These are phyloP conservation scores for Graphilbum fragrans DNA, from an alignment of 2,329 filamentous ascomycete genomes.

Conservation along the genomic window DNA sequence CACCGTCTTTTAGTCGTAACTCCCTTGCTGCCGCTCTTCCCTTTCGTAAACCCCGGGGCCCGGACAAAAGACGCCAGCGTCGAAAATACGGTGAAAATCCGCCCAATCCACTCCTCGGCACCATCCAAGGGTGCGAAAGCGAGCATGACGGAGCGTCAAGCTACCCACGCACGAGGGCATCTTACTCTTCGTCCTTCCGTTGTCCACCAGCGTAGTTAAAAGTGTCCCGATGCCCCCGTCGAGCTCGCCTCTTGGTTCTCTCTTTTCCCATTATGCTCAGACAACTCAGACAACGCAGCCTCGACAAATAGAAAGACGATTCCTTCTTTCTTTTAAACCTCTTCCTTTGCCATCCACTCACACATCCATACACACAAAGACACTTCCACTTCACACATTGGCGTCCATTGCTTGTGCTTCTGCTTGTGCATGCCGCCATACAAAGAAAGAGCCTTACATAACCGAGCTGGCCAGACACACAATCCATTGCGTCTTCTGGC, in stretches of 20 bases:
- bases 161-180: neutral
- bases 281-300: neutral
- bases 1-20: no score
- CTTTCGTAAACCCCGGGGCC: neutral
- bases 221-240: neutral
- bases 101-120: neutral
- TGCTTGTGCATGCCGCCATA: neutral
- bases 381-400: neutral
- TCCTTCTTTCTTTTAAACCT: neutral
- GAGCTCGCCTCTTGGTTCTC: neutral
- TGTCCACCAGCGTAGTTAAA: neutral
- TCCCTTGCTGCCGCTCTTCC: no score
- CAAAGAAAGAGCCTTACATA: neutral
- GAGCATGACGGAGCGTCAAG: neutral
- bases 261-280: neutral
- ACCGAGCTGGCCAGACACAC: neutral
- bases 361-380: neutral
- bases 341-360: neutral
- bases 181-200: neutral
- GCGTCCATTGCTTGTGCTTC: neutral
- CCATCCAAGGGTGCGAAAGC: neutral
- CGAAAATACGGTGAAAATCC: neutral
- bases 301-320: neutral
- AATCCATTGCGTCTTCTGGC: neutral
- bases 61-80: neutral